Base-by-base conservation (phyloP, 202 grass and related monocot genomes). In the Digitaria exilis region DNA sequence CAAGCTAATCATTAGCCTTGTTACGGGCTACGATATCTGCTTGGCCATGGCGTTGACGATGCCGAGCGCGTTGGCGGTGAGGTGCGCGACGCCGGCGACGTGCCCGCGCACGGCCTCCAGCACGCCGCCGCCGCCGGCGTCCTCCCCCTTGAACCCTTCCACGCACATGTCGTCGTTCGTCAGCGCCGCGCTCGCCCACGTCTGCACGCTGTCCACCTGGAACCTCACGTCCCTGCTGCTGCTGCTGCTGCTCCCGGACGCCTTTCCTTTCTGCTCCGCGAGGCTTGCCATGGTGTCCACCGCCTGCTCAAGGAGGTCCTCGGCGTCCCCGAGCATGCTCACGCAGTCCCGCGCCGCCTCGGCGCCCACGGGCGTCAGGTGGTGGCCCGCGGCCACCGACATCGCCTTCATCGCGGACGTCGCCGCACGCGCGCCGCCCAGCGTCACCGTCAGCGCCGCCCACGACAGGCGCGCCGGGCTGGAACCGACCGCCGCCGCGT, bases 151-250 rank as follows among this genome's bases (percentile, higher is more conserved):
- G 79, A 97, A 89, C 61, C 94, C 92, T 1, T 97, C 92, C 70
- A 92, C 67, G 86, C 94, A 97, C 71, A 82, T 92, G 81, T 89
- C 64, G 31, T 80, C 89, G 74, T 97, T 82, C 12, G 94, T 97
- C 55, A 97, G 83, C 51, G 94, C 94, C 4, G 94, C 92, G 77
- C 94, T 97, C 41, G 91, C 90, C 94, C 92, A 92, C 28, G 89
- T 92, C 73, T 79, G 79, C 80, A 90, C 83, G 88, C 57, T 88
- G 71, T 82, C 76, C 39, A 94, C 65, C 75, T 84, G 42, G 81
- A 84, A 87, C 60, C 76, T 77, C 21, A 29, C 35, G 56, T 41
- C 10, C 75, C 65, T 24, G 76, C 76, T 18, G 44, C 19, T 3
- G 37, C 22, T 25, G 48, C 48, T 19, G 14, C 48, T 28, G 19